Percentiles rank a stretch among this genome's conserved stretches.
These are phyloP conservation scores for Dryadomyces sulphureus DNA, from an alignment of 2,329 filamentous ascomycete species.

Conservation along the genomic window DNA sequence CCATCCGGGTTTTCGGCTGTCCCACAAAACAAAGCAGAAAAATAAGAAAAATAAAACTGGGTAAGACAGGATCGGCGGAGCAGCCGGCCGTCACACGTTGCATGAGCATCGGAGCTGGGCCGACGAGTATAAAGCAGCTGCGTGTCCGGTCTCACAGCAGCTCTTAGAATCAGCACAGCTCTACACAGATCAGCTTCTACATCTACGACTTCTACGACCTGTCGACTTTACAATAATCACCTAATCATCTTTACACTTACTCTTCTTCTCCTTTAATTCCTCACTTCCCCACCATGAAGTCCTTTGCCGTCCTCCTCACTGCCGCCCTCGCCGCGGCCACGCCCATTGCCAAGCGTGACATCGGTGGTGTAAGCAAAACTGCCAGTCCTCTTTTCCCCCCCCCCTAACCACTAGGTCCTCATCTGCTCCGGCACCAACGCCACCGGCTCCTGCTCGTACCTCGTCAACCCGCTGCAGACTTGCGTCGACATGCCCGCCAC, in stretches of 20 bases:
- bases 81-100: not conserved
- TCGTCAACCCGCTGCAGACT: constrained; percentile 25
- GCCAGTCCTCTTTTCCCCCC: not conserved
- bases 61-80: not conserved
- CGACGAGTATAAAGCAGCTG: not conserved
- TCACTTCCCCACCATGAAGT: constrained; percentile 8
- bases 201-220: too few relatives aligned
- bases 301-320: constrained; percentile 4
- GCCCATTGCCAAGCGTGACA: constrained; percentile 25
- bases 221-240: not conserved
- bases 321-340: constrained; percentile 6
- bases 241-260: not conserved
- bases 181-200: not conserved
- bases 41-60: not conserved
- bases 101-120: not conserved
- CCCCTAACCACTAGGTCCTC: constrained; percentile 23
- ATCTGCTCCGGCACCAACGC: constrained; percentile 35
- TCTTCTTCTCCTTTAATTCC: not conserved
- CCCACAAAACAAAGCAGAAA: not conserved
- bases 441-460: constrained; percentile 30
- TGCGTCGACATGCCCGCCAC: constrained; percentile 30
- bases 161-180: not conserved
- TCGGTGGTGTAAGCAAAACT: constrained; percentile 28
- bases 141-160: not conserved
- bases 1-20: not conserved